Evolutionary conservation across 768 basidiomycete species (phyloP).

Genomic region (Tricholoma flavovirens): DNA sequence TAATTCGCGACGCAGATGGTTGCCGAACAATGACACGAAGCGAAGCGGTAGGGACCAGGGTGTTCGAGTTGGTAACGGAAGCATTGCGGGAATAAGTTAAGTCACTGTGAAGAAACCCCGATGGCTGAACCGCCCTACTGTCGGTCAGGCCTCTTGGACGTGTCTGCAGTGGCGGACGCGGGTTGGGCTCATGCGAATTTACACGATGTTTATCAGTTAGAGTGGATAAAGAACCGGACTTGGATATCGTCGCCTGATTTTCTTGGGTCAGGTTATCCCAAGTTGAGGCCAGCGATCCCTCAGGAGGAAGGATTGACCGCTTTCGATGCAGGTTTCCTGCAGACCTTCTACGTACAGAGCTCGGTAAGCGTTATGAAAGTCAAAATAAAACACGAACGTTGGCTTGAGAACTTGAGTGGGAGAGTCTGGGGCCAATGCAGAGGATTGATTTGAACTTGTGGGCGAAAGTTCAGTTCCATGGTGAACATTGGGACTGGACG

Average conservation of each 20-base stretch:
- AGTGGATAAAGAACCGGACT: constrained; percentile 27
- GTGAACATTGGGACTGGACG: constrained; percentile 42
- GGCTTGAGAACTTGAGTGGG: constrained; percentile 7
- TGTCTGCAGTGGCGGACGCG: constrained; percentile 32
- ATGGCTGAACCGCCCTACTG: constrained; percentile 23
- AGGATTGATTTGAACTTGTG: constrained; percentile 1
- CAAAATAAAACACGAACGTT: constrained; percentile 12
- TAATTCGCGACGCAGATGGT: constrained; percentile 36
- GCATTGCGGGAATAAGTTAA: constrained; percentile 3
- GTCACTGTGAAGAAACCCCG: constrained; percentile 25
- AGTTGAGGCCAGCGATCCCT: constrained; percentile 16
- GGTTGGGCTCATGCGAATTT: constrained; percentile 27
- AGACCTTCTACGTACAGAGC: constrained; percentile 21
- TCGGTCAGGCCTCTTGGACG: constrained; percentile 49
- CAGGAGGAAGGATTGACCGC: constrained; percentile 14
- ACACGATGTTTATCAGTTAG: constrained; percentile 26
- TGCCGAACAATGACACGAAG: constrained; percentile 37
- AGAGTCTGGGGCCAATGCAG: background rate
- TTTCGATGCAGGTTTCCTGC: constrained; percentile 23
- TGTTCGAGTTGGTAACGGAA: constrained; percentile 10
- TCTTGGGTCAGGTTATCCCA: constrained; percentile 19
- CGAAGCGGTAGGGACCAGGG: constrained; percentile 14
- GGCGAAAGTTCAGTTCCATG: constrained; percentile 25
- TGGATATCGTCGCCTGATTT: constrained; percentile 15
- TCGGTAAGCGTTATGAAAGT: constrained; percentile 2